Percentiles rank a stretch among this genome's conserved stretches.
Conservation (phyloP, 139 green algal genomes). For the Picochlorum sp. region DNA sequence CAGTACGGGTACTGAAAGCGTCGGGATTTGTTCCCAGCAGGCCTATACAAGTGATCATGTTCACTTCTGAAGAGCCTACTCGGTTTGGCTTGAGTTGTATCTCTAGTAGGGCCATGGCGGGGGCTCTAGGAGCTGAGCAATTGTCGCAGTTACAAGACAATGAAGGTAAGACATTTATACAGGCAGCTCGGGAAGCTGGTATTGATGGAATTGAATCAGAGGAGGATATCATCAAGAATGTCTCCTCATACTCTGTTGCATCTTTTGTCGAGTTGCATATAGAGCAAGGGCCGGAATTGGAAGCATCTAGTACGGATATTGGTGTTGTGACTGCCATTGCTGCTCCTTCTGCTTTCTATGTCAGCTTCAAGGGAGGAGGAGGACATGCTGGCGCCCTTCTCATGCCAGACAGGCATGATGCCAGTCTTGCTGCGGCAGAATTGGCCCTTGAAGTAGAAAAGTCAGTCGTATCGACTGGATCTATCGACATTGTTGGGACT, state of each 20-base stretch:
- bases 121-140: slow-evolving; percentile 29
- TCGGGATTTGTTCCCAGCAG: slow-evolving; percentile 63
- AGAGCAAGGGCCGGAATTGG: slow-evolving; percentile 84
- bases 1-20: slow-evolving; percentile 60
- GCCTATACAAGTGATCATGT: slow-evolving; percentile 78
- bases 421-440: slow-evolving; percentile 80
- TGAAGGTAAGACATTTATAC: slow-evolving; percentile 68
- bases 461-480: slow-evolving; percentile 14
- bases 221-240: not conserved
- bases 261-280: slow-evolving; percentile 98
- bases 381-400: slow-evolving; percentile 37
- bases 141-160: slow-evolving; percentile 54
- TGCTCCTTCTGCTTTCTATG: slow-evolving; percentile 69
- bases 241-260: slow-evolving; percentile 14
- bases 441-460: slow-evolving; percentile 70
- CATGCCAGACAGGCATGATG: slow-evolving; percentile 58
- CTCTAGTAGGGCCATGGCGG: slow-evolving; percentile 72
- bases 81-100: slow-evolving; percentile 84
- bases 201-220: slow-evolving; percentile 11
- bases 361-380: slow-evolving; percentile 49
- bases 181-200: slow-evolving; percentile 52
- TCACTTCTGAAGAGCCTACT: slow-evolving; percentile 92
- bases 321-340: slow-evolving; percentile 92
- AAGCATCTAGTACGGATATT: slow-evolving; percentile 64
- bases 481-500: slow-evolving; percentile 79